Conservation (phyloP, 2,329 filamentous ascomycete species). For the Ceratocystis albifundus region DNA sequence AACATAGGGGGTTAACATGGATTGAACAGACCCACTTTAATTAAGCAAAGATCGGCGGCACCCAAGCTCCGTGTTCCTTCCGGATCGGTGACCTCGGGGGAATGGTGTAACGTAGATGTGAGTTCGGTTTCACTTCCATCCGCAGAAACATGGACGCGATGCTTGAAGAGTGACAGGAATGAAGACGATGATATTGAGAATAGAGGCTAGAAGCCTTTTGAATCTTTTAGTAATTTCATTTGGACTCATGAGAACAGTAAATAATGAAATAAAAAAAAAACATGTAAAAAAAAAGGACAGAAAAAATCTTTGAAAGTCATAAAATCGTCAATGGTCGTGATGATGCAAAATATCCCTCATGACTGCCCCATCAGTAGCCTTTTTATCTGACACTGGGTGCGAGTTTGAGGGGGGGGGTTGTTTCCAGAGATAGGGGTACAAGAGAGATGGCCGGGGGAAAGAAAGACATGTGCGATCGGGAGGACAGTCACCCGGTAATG, state of each 20-base stretch:
- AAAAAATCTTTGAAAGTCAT: conserved; percentile 14
- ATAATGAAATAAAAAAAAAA: conserved; percentile 2
- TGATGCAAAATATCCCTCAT: conserved; percentile 9
- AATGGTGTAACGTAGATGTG: background rate
- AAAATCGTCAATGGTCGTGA: conserved; percentile 19
- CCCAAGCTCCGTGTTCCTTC: conserved; percentile 4
- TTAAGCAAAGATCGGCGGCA: background rate
- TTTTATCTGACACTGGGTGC: background rate
- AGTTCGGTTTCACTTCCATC: no score
- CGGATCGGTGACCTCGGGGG: background rate
- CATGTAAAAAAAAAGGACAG: background rate
- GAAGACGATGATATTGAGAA: background rate
- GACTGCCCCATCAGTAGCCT: background rate
- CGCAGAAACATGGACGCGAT: no score
- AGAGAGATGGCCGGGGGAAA: conserved; percentile 2
- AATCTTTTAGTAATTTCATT: background rate
- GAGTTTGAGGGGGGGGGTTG: background rate
- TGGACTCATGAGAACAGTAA: background rate
- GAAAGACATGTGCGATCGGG: background rate
- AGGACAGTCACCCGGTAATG: conserved; percentile 11
- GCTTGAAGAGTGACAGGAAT: background rate
- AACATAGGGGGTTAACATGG: background rate
- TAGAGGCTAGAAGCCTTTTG: background rate
- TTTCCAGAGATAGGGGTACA: background rate
- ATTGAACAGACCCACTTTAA: background rate